Evolutionary conservation across 2,329 filamentous ascomycete genomes (phyloP), one percentile per base, ranked within the genome.

Genomic region (Colletotrichum kahawae): DNA sequence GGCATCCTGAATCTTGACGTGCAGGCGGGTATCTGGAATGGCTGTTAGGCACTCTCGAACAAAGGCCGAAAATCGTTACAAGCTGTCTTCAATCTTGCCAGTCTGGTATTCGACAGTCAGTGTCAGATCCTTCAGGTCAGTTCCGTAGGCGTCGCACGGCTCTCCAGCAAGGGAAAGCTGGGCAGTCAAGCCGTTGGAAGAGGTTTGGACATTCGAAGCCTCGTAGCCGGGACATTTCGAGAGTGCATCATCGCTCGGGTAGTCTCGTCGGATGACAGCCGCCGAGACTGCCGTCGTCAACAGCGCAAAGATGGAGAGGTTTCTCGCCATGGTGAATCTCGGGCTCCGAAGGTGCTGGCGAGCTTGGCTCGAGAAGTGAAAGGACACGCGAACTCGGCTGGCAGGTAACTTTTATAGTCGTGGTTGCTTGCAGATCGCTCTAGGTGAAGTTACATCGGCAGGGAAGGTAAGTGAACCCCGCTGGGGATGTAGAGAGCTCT

Each of bases 1-100:
- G 7, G 89, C 88, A 82, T 96, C 94, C 77, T 93, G 91, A 71
- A 95, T 94, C 79, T 93, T 90, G 80, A 95, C 92, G 80, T 95
- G 94, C 5, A 95, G 88, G n/a, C 93, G 92, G 27, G 89, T 87
- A 59, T 91, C 92, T 93, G 31, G 38, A 10, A 21, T 24, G 16
- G 7, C n/a, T 12, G 54, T 66, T 33, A 65, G 56, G 54, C 54
- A 16, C 18, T 8, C 34, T 27, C 16, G 57, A 29, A 12, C 34
- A 24, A n/a, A 21, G 57, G n/a, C 9, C 16, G 59, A 12, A 16
- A n/a, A 14, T 14, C 21, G 33, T 16, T 18, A 27, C 13, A 9
- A 63, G 60, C 54, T 57, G 24, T 33, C 59, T 29, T 14, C 6
- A 5, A 24, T 38, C 75, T 57, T 9, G 82, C 81, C 78, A 7